phyloP scores from a whole-genome alignment of 306 rosid genomes.

The Heteromeles arbutifolia region DNA sequence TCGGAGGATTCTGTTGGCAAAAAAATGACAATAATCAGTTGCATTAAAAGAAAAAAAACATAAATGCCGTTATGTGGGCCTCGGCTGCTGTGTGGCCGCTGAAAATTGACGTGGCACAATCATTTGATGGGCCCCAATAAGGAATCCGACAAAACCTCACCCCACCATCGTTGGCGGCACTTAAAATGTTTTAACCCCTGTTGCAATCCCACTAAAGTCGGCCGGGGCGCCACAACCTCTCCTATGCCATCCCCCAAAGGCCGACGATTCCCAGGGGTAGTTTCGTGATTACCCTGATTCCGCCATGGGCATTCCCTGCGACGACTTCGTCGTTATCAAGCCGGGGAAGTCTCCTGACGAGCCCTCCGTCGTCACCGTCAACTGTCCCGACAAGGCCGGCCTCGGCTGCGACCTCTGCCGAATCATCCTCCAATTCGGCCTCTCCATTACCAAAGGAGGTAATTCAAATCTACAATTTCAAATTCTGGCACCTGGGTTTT shows the following conservation, averaged over 20 bases:
- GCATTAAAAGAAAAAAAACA: not conserved
- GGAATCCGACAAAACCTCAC: not conserved
- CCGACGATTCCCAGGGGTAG: not conserved
- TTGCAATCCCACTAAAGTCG: not conserved
- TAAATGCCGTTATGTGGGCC: not conserved
- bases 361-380: slow-evolving; percentile 55
- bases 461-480: not conserved
- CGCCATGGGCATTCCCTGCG: slow-evolving; percentile 59
- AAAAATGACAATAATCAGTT: too few species aligned
- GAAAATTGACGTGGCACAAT: not conserved
- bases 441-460: slow-evolving; percentile 57
- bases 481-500: not conserved
- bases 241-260: not conserved
- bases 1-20: too few species aligned
- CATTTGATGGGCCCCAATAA: not conserved
- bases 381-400: slow-evolving; percentile 82
- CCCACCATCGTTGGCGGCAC: not conserved
- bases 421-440: slow-evolving; percentile 64
- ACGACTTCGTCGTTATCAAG: slow-evolving; percentile 58
- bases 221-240: not conserved
- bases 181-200: not conserved
- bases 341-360: slow-evolving; percentile 32
- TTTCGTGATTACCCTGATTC: not conserved
- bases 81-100: not conserved
- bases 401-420: slow-evolving; percentile 79